phyloP scores from a whole-genome alignment of 768 basidiomycete genomes.

The Mycena galopus region DNA sequence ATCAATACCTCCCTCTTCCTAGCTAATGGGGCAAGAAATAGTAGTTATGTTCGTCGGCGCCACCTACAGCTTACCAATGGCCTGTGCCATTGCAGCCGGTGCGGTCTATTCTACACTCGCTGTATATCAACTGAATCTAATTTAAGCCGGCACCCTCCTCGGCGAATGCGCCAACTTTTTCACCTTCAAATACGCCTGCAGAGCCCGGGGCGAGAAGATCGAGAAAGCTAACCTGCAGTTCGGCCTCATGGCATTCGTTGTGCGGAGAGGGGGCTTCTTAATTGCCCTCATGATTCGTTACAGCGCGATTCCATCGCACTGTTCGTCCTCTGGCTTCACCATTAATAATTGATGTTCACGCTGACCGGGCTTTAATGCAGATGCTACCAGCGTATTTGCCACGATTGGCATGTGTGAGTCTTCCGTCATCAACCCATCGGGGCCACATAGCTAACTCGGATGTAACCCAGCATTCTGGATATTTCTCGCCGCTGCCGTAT shows the following conservation, averaged over 20 bases:
- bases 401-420: conserved; percentile 45
- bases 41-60: conserved; percentile 17
- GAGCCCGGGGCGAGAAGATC: conserved; percentile 64
- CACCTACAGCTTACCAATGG: conserved; percentile 11
- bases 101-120: not conserved
- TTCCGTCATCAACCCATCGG: not conserved
- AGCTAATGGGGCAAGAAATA: conserved; percentile 63
- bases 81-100: conserved; percentile 67
- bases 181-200: conserved; percentile 70
- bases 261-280: conserved; percentile 78
- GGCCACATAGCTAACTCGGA: not conserved
- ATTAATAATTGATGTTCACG: not conserved
- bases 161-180: conserved; percentile 75
- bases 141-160: conserved; percentile 63
- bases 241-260: conserved; percentile 55
- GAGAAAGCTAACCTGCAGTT: conserved; percentile 53
- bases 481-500: conserved; percentile 48
- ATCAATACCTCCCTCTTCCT: conserved; percentile 68
- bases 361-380: conserved; percentile 29
- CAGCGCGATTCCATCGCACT: conserved; percentile 51
- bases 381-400: conserved; percentile 45
- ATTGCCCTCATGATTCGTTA: conserved; percentile 66
- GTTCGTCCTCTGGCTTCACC: conserved; percentile 7
- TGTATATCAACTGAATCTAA: not conserved
- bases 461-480: conserved; percentile 38